Base-by-base conservation (phyloP, 805 yeast species). In the Yarrowia keelungensis region DNA sequence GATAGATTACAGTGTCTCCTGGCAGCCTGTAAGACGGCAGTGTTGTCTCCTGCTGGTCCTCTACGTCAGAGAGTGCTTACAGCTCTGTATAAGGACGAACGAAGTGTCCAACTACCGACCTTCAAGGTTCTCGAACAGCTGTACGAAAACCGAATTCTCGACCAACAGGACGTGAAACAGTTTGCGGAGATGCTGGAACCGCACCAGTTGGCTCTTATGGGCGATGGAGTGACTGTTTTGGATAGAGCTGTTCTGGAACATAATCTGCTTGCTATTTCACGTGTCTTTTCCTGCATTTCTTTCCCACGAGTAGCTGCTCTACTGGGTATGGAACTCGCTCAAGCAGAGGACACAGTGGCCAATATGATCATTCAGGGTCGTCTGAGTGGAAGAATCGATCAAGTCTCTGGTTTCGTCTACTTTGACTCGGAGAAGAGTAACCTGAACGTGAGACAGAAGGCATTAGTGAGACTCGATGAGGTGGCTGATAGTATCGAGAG, bases 41-140 rank as follows among this genome's bases (percentile, higher is more conserved):
- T 76, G 1, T 69, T 76, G 68, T 71, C 77, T 36, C 78, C 79
- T 7, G 78, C 79, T 1, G 79, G 79, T 0, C 79, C 78, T 0
- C 69, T 70, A 15, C 66, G 78, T 12, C 67, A 74, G 10, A 73
- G 76, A 10, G 69, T 75, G 22, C 69, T 76, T 12, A 68, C 73
- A 5, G 69, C 71, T 35, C 69, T 76, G 9, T 71, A 72, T 68
- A 75, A 70, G 39, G 79, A 76, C 70, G 78, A 75, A n/a, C 59
- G 74, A 38, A 69, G 73, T 9, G 45, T 54, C 47, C 70, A 66
- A 22, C 41, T 70, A 35, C 54, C 69, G 1, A 62, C 61, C 15
- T 74, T 62, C 46, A 45, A 43, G 42, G 68, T 76, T 12, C 72
- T 76, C 49, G 76, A 73, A 47, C 75, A 74, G 67, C 72, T 76